Conservation (phyloP, 164 flowering plant genomes). For the Vitis rupestris region DNA sequence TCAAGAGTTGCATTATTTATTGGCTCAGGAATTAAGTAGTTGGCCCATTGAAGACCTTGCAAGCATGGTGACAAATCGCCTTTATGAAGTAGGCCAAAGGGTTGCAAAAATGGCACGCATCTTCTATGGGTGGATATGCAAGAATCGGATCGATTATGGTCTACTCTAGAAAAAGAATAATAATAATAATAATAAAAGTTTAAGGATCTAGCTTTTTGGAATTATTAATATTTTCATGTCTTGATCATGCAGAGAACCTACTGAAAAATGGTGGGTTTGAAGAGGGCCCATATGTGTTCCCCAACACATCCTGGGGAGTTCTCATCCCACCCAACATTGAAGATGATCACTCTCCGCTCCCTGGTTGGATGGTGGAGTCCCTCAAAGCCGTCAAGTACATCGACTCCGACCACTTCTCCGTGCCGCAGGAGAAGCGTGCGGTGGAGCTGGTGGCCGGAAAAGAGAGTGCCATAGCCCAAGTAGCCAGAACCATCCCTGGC, state of each 20-base stretch:
- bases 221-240: not conserved
- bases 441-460: conserved; percentile 75
- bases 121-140: too few species aligned
- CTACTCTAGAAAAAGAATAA: too few species aligned
- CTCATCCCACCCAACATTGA: conserved; percentile 71
- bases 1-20: too few species aligned
- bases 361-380: conserved; percentile 77
- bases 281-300: conserved; percentile 66
- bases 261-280: conserved; percentile 66
- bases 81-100: too few species aligned
- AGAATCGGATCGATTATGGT: too few species aligned
- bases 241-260: conserved; percentile 44
- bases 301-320: conserved; percentile 58
- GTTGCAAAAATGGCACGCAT: too few species aligned
- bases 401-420: conserved; percentile 57
- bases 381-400: conserved; percentile 72
- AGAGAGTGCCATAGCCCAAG: conserved; percentile 69
- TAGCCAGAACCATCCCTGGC: conserved; percentile 49
- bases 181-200: too few species aligned
- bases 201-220: too few species aligned
- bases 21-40: too few species aligned
- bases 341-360: conserved; percentile 66
- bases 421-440: conserved; percentile 55
- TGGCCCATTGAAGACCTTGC: too few species aligned
- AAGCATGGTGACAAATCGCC: too few species aligned